These are phyloP conservation scores for Senna tora DNA, from an alignment of 306 rosid genomes.

Conservation along the genomic window DNA sequence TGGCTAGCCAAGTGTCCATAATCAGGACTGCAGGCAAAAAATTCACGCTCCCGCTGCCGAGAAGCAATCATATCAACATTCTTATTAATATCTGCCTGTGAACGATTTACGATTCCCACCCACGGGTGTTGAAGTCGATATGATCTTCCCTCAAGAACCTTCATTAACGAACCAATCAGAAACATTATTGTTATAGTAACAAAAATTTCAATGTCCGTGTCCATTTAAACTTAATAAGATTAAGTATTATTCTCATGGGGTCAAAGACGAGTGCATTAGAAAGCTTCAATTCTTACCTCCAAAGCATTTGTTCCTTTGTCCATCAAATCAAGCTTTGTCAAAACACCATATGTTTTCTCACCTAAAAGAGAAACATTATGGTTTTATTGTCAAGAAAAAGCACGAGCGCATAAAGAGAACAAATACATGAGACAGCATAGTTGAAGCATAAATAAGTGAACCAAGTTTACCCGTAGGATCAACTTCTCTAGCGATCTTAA, in stretches of 20 bases:
- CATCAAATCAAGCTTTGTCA: conserved; percentile 97
- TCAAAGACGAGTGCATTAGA: conserved; percentile 26
- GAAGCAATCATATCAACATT: conserved; percentile 85
- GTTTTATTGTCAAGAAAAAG: conserved; percentile 20
- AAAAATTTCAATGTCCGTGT: neutral
- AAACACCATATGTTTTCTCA: conserved; percentile 85
- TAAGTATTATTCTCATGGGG: conserved; percentile 28
- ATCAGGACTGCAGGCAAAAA: conserved; percentile 79
- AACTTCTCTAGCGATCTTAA: conserved; percentile 83
- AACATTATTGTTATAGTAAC: neutral
- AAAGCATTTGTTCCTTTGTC: conserved; percentile 91
- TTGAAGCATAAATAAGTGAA: conserved; percentile 28
- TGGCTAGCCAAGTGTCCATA: conserved; percentile 80
- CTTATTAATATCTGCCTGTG: conserved; percentile 91
- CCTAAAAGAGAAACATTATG: conserved; percentile 49
- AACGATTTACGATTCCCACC: conserved; percentile 98
- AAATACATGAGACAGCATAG: conserved; percentile 18
- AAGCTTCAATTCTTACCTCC: conserved; percentile 60
- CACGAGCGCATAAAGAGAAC: conserved; percentile 9
- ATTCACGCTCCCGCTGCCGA: conserved; percentile 85
- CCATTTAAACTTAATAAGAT: conserved; percentile 4
- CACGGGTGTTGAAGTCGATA: conserved; percentile 88
- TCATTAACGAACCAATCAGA: conserved; percentile 30
- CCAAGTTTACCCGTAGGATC: conserved; percentile 72
- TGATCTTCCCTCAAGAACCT: conserved; percentile 97